Conservation (phyloP, 768 basidiomycete species). For the Lenzites betulinus region DNA sequence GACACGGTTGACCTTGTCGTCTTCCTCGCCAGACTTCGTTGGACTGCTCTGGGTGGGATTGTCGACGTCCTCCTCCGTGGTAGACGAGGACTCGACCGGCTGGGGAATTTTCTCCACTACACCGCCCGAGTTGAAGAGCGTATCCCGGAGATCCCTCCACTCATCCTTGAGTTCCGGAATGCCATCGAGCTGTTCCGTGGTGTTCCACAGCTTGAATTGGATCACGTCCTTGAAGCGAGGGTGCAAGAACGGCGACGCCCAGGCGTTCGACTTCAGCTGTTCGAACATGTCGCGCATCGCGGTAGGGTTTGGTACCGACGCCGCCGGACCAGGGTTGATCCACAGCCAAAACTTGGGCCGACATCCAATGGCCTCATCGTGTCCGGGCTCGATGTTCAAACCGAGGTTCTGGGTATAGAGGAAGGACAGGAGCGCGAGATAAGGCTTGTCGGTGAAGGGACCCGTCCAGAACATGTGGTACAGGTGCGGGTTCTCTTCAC, state of each 20-base stretch:
- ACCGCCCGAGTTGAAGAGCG: conserved; percentile 88
- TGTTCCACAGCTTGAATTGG: conserved; percentile 98
- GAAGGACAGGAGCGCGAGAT: conserved; percentile 92
- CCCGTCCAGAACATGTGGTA: conserved; percentile 99
- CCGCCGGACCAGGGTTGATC: conserved; percentile 98
- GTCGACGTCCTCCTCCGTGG: neutral
- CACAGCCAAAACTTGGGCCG: conserved; percentile 96
- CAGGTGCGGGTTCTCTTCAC: conserved; percentile 80
- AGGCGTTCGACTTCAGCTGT: conserved; percentile 80
- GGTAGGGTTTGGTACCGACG: conserved; percentile 80
- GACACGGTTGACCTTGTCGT: conserved; percentile 73
- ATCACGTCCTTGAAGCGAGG: conserved; percentile 89
- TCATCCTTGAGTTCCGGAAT: conserved; percentile 87
- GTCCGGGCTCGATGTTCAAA: conserved; percentile 60
- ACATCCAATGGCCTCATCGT: conserved; percentile 60
- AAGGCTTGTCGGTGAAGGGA: conserved; percentile 97
- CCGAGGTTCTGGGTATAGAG: conserved; percentile 94
- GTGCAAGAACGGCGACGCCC: conserved; percentile 95
- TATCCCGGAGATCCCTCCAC: conserved; percentile 77
- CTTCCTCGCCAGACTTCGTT: conserved; percentile 32
- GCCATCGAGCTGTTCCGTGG: conserved; percentile 93
- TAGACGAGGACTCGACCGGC: conserved; percentile 34
- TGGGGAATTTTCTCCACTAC: conserved; percentile 67
- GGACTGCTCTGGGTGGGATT: neutral
- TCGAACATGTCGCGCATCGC: conserved; percentile 84